phyloP scores from a whole-genome alignment of 1,139 yeast genomes.

The Geotrichum siamense region DNA sequence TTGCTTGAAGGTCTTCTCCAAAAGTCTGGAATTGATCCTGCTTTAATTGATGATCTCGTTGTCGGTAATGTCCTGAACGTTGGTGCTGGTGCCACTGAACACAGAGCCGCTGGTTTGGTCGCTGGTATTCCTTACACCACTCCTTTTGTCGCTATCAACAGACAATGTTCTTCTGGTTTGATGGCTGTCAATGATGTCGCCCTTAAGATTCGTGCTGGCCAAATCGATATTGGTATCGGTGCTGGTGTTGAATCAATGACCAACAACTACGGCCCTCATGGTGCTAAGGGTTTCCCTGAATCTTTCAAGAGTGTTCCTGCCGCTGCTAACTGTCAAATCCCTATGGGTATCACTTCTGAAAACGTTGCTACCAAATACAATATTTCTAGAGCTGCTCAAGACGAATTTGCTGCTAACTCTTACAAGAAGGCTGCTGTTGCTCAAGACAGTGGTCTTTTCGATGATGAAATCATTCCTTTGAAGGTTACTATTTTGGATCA shows the following conservation, averaged over 20 bases:
- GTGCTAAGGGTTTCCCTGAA: conserved; percentile 57
- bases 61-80: conserved; percentile 84
- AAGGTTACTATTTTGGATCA: conserved; percentile 36
- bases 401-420: conserved; percentile 38
- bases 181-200: conserved; percentile 88
- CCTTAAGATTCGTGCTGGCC: conserved; percentile 77
- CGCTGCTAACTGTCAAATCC: conserved; percentile 61
- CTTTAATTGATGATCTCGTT: conserved; percentile 69
- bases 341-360: conserved; percentile 91
- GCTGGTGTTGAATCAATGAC: conserved; percentile 94
- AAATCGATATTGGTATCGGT: conserved; percentile 85
- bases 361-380: conserved; percentile 51
- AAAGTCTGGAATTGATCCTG: conserved; percentile 53
- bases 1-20: conserved; percentile 57
- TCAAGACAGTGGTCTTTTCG: conserved; percentile 60
- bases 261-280: conserved; percentile 67
- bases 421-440: conserved; percentile 69
- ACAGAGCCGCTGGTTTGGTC: conserved; percentile 68
- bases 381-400: conserved; percentile 39
- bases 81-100: conserved; percentile 91
- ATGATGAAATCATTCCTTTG: conserved; percentile 80
- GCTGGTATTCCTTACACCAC: conserved; percentile 66
- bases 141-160: conserved; percentile 76
- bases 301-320: conserved; percentile 41
- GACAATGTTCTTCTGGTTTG: conserved; percentile 92